phyloP scores from a whole-genome alignment of 805 yeast genomes.

The Pachysolen tannophilus region DNA sequence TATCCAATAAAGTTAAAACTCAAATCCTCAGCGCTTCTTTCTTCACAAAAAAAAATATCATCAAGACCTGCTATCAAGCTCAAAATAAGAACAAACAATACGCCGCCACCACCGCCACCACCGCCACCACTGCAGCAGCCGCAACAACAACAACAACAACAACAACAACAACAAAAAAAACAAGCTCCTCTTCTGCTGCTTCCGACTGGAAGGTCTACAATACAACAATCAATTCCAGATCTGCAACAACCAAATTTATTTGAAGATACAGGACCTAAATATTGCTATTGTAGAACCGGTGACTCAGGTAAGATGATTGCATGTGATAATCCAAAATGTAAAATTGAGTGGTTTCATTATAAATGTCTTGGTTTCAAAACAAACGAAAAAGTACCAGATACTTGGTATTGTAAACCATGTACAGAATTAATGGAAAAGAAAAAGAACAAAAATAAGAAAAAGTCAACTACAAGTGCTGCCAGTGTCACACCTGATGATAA shows the following conservation, averaged over 20 bases:
- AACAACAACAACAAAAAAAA: no score
- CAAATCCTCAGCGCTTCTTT: neutral
- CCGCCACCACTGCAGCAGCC: no score
- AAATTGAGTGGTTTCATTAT: slow-evolving; percentile 59
- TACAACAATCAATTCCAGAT: no score
- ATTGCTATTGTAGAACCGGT: slow-evolving; percentile 46
- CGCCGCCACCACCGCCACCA: no score
- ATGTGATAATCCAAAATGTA: slow-evolving; percentile 61
- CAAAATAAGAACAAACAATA: neutral
- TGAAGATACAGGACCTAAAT: no score
- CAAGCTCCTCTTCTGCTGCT: no score
- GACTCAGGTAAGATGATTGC: slow-evolving; percentile 89
- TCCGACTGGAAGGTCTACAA: no score
- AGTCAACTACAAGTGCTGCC: no score
- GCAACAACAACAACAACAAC: no score
- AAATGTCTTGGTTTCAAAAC: slow-evolving; percentile 36
- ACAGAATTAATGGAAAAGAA: neutral
- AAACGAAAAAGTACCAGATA: slow-evolving; percentile 36
- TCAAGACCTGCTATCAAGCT: neutral
- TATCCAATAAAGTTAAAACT: no score
- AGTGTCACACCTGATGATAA: no score
- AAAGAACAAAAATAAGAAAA: neutral
- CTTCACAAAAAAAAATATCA: neutral
- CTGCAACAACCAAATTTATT: no score
- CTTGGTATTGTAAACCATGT: slow-evolving; percentile 44